Percentiles rank a stretch among this genome's conserved stretches.
Conservation (phyloP, 805 yeast species). For the Lachancea quebecensis region DNA sequence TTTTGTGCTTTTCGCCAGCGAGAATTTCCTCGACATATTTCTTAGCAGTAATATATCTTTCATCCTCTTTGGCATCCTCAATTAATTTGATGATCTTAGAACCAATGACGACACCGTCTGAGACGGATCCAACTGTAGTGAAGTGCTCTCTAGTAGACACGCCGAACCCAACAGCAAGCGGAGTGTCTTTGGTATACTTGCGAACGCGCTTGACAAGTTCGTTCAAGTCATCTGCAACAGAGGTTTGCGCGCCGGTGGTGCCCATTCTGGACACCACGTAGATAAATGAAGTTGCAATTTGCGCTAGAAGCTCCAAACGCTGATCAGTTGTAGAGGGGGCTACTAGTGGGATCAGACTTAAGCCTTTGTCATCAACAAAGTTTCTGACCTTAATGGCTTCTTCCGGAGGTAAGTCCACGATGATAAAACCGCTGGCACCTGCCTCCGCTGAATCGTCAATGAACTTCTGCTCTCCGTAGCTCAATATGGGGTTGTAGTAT, state of each 20-base stretch:
- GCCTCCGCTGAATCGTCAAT: slow-evolving; percentile 72
- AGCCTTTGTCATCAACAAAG: slow-evolving; percentile 55
- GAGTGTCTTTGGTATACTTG: slow-evolving; percentile 64
- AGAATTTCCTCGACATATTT: slow-evolving; percentile 63
- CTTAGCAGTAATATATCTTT: slow-evolving; percentile 56
- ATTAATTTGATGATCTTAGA: slow-evolving; percentile 70
- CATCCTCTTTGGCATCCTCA: slow-evolving; percentile 54
- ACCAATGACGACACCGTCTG: slow-evolving; percentile 97
- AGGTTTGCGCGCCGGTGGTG: slow-evolving; percentile 78
- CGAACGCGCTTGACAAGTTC: slow-evolving; percentile 70
- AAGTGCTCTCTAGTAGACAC: slow-evolving; percentile 91
- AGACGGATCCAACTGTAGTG: slow-evolving; percentile 62
- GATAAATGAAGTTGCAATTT: slow-evolving; percentile 89
- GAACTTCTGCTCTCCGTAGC: slow-evolving; percentile 82
- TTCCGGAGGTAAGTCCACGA: slow-evolving; percentile 97
- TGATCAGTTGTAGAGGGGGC: slow-evolving; percentile 96
- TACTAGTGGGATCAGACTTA: slow-evolving; percentile 86
- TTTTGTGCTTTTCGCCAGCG: slow-evolving; percentile 43
- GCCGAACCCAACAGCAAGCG: slow-evolving; percentile 96
- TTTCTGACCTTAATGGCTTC: slow-evolving; percentile 86
- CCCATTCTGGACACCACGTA: slow-evolving; percentile 98
- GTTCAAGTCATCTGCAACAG: slow-evolving; percentile 56
- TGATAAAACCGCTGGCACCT: slow-evolving; percentile 92
- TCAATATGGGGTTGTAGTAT: slow-evolving; percentile 88
- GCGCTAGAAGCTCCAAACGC: slow-evolving; percentile 67